Evolutionary conservation across 2,329 filamentous ascomycete genomes (phyloP), one percentile per base, ranked within the genome.

Genomic region (Calonectria ilicicola): DNA sequence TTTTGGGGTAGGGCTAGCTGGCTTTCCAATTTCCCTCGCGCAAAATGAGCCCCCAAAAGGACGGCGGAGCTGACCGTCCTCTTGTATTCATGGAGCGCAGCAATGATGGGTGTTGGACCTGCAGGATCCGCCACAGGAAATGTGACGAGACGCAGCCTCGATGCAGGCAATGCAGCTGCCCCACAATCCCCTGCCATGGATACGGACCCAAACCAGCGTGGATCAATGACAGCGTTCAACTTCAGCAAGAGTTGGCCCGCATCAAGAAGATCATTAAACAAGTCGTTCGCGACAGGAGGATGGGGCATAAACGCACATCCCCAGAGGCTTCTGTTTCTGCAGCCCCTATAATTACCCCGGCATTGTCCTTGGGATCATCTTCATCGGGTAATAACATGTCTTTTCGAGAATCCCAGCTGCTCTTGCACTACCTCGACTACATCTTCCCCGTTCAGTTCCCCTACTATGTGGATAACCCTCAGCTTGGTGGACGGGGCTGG

Each of bases 181-280:
- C 78, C 0, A 65, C 67, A 5, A 79, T 81, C 7, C 67, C 65
- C 2, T 81, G 79, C 44, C 74, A 81, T 38, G 79, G 79, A 4
- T 81, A 81, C 32, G 82, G 80, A 0, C 75, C 81, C 1, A 51
- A 71, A 2, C 84, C 84, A 2, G 32, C 27, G 7, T 85, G 83
- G 82, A 81, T 83, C 49, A 81, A 83, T 62, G 72, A 78, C 27
- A 65, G 72, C n/a, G 58, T 23, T 2, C 47, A 76, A 67, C 72
- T 83, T 23, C 82, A 84, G 46, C 77, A 78, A 68, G 79, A 80
- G 46, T 53, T 80, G 0, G 68, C 60, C 1, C 74, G 75, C 1
- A 80, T 81, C 67, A 81, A 81, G 35, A 44, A 44, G 8, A 73
- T 65, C 0, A 76, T 81, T 7, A 81, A 81, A 62, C 51, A 72